Base-by-base conservation (phyloP, 2,329 filamentous ascomycete genomes). In the Grosmannia clavigera region DNA sequence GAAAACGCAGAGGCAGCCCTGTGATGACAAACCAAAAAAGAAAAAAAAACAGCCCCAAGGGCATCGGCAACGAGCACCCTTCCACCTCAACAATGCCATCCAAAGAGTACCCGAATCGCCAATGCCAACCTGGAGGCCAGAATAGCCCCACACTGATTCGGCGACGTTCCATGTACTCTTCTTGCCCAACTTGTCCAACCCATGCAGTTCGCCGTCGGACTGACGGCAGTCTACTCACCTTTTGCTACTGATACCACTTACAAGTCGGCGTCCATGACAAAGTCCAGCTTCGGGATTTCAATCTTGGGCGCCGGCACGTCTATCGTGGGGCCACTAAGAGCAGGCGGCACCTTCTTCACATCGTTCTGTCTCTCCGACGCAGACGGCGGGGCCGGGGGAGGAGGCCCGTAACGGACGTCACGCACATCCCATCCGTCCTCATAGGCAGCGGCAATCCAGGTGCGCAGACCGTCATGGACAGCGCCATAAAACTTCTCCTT, bases 401-500 rank as follows among this genome's bases (percentile, higher is more conserved):
- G 73, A 50, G 85, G 85, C 0, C 89, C 89, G 71, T 87, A 90
- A 58, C 92, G 80, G 29, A 97, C 92, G 67, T 87, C 85, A 58
- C 81, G 80, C 52, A 91, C 86, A 57, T 90, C 84, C 92, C 94
- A 99, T 54, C 84, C 88, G 72, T 99, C 94, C 62, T 92, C 91
- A 33, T 78, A 80, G 0, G 90, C 92, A 0, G 92, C 94, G 0
- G 86, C 86, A 22, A 96, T 88, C 92, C 92, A 99, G 7, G 88
- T 92, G 59, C 88, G 84, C 64, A 97, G 78, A 2, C 86, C 90
- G 66, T 92, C 90, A 70, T 99, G 94, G 4, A 99, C 88, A 56
- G 88, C 85, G 2, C 88, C 88, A 70, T 99, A 97, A 71, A 97
- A 96, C 71, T 97, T 97, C 73, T 96, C 92, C 71, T 97, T 99